Base-by-base conservation (phyloP, 805 yeast species). In the Yamadazyma philogaea region DNA sequence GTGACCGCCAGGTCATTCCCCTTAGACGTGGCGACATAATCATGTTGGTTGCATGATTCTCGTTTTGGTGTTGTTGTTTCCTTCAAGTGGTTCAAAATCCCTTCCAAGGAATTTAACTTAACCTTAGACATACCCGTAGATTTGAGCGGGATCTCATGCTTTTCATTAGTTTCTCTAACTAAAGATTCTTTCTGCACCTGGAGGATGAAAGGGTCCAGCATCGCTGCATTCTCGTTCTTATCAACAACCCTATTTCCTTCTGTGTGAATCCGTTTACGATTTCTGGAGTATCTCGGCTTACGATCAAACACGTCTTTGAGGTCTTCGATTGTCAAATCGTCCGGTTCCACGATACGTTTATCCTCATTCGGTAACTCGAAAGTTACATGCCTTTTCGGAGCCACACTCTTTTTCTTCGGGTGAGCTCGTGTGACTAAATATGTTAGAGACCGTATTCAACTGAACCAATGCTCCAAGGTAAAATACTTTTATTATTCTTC, bases 261-360 rank as follows among this genome's bases (percentile, higher is more conserved):
- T 4, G 12, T 24, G 4, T 11, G 10, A 7, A 7, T 4, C 5
- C 24, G 15, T 28, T 18, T 30, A 30, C 33, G 33, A 5, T 24
- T 18, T 16, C 20, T 33, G 8, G 22, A 33, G 33, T 21, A 15
- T 4, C 17, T 21, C 14, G 40, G 35, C 21, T 34, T 42, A 4
- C 34, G 41, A 26, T 30, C 41, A 46, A 55, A 55, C 2, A 55
- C 50, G 17, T 39, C 38, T 39, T 40, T 42, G 26, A 55, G 41
- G 34, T 51, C 52, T 28, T 49, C 49, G 3, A 51, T 34, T 3
- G 48, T 43, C 19, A 30, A 32, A 15, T 50, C 54, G 18, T 46
- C 44, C 8, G 48, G 47, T 6, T 40, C 43, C 3, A 47, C 49
- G 16, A 48, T 37, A 14, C 43, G 36, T 19, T 18, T 30, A 19